Evolutionary conservation across 1,284 basidiomycete genomes (phyloP), one percentile per base, ranked within the genome.

Genomic region (Stygiomarasmius scandens): DNA sequence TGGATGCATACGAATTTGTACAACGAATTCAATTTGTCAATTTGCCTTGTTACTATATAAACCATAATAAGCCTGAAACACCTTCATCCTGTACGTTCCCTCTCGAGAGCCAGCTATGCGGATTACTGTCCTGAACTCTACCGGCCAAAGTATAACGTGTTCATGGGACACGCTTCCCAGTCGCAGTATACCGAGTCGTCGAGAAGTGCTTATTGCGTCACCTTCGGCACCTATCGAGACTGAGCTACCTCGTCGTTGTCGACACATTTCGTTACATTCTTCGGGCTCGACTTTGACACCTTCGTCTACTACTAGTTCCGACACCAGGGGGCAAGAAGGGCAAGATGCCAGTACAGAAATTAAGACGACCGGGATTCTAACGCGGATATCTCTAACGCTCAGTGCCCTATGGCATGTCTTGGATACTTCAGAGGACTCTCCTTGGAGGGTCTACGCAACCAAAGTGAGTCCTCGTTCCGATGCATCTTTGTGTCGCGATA

Each of bases 391-490:
- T 64, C 43, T 64, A 62, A 50, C 63, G 34, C 58, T 68, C n/a
- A 60, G 66, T 10, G 69, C 71, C 20, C 72, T 65, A n/a, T 87
- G 83, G 82, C 73, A 77, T 61, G 68, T 71, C 25, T 62, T 85
- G 12, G 52, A 66, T 1, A 67, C 77, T 6, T 71, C 74, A 8
- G 68, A 74, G 9, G 73, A 73, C 29, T 83, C 75, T 62, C 80
- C 79, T n/a, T 89, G 85, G 84, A 68, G 74, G 46, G 67, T 87
- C 29, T 88, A 84, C 64, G 71, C 76, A 46, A 76, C 72, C 61
- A 77, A 75, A 67, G 87, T 87, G 59, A 32, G 12, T 6, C 29
- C 5, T 11, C 22, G 5, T 43, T 20, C 19, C 9, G 45, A 19
- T 9, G 25, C 23, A 36, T 52, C 53, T 10, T 47, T 25, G 32